A percentile compares a stretch with the other conserved stretches of the same genome.
These are phyloP conservation scores for Amaranthus palmeri DNA, from an alignment of 148 eudicot species.

Conservation along the genomic window DNA sequence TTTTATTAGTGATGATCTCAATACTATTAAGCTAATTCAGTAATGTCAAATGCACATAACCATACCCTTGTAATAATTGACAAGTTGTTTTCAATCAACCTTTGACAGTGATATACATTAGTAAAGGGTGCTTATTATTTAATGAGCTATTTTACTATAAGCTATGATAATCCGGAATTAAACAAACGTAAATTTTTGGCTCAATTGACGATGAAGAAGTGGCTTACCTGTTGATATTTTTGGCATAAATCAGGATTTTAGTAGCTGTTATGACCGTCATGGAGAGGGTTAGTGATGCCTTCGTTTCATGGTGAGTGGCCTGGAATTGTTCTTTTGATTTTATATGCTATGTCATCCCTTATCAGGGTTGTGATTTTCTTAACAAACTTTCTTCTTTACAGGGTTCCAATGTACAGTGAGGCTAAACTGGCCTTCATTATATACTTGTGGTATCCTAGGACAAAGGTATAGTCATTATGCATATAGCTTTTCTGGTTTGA, in stretches of 20 bases:
- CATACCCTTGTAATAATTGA: too few relatives aligned
- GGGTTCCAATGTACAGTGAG: conserved; percentile 98
- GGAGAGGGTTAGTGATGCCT: conserved; percentile 80
- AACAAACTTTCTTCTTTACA: conserved; percentile 24
- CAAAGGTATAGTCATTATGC: conserved; percentile 43
- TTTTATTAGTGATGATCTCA: neutral
- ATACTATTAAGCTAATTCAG: too few relatives aligned
- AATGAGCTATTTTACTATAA: too few relatives aligned
- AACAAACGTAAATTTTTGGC: too few relatives aligned
- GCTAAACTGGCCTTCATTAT: conserved; percentile 86
- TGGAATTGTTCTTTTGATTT: neutral
- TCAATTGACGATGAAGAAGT: too few relatives aligned
- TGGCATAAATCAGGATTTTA: conserved; percentile 59
- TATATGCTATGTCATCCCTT: neutral
- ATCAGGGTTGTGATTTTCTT: conserved; percentile 7
- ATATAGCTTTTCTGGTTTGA: neutral
- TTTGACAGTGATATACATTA: too few relatives aligned
- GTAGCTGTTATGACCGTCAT: conserved; percentile 72
- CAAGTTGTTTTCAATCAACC: too few relatives aligned
- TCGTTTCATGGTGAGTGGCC: conserved; percentile 69
- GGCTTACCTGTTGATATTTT: too few relatives aligned
- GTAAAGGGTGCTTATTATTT: too few relatives aligned
- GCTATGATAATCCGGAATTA: too few relatives aligned
- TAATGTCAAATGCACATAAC: too few relatives aligned
- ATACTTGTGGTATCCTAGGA: conserved; percentile 87